Percentiles rank a stretch among this genome's conserved stretches.
Evolutionary conservation across 768 basidiomycete genomes (phyloP).

Genomic region (Strobilomyces echinocephalus): DNA sequence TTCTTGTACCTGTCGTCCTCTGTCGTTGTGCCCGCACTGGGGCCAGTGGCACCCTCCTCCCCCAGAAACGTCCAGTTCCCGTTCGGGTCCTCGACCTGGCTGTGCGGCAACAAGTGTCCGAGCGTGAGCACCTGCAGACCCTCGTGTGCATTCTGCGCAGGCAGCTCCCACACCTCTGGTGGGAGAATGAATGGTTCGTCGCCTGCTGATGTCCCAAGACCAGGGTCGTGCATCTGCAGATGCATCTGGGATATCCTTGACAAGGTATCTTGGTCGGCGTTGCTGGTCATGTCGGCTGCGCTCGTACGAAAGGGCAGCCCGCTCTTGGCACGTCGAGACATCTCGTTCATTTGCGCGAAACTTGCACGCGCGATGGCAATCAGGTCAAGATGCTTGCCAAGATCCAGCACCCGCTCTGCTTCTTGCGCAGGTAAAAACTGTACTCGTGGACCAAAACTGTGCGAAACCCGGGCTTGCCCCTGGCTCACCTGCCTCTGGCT

Average conservation of each 20-base stretch:
- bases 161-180: slow-evolving; percentile 24
- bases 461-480: background rate
- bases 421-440: slow-evolving; percentile 55
- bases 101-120: slow-evolving; percentile 66
- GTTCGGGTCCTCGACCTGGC: slow-evolving; percentile 43
- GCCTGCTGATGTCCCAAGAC: slow-evolving; percentile 22
- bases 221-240: slow-evolving; percentile 36
- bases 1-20: slow-evolving; percentile 23
- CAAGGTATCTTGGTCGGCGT: slow-evolving; percentile 40
- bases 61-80: slow-evolving; percentile 61
- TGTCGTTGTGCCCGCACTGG: slow-evolving; percentile 10
- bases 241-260: slow-evolving; percentile 47
- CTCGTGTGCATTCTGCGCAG: slow-evolving; percentile 41
- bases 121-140: slow-evolving; percentile 79
- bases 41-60: slow-evolving; percentile 12
- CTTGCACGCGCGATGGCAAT: slow-evolving; percentile 59
- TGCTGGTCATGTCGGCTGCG: slow-evolving; percentile 9
- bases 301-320: slow-evolving; percentile 26
- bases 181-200: slow-evolving; percentile 29
- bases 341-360: slow-evolving; percentile 75
- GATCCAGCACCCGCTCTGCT: slow-evolving; percentile 47
- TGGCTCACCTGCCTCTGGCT: slow-evolving; percentile 9
- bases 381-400: slow-evolving; percentile 41
- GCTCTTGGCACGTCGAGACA: slow-evolving; percentile 58
- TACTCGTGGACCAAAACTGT: slow-evolving; percentile 11